Evolutionary conservation across 805 yeast species (phyloP).

Genomic region (Pichia kluyveri): DNA sequence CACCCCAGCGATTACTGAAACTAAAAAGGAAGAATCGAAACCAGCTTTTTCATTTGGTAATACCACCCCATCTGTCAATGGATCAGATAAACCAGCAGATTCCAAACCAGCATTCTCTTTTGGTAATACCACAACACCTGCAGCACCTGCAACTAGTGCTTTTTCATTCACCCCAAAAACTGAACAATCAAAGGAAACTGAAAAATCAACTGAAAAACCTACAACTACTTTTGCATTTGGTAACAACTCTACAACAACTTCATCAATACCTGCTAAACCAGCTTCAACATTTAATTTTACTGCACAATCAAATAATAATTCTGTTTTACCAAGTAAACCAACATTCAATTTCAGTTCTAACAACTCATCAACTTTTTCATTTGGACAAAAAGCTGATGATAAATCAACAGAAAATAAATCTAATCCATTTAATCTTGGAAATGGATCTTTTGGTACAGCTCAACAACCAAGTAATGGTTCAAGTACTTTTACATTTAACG

Average conservation of each 20-base stretch:
- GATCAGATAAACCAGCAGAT: too few species aligned
- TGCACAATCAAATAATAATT: background rate
- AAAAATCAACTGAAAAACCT: too few species aligned
- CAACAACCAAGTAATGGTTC: background rate
- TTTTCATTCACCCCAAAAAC: background rate
- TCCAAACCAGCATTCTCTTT: too few species aligned
- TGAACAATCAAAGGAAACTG: too few species aligned
- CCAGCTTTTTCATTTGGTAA: too few species aligned
- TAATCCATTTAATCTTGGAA: background rate
- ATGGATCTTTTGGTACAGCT: constrained; percentile 2
- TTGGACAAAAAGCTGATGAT: background rate
- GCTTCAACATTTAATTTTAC: constrained; percentile 1
- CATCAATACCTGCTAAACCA: background rate
- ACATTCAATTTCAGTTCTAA: background rate
- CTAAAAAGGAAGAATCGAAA: background rate
- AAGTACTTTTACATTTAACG: constrained; percentile 1
- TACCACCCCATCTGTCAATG: too few species aligned
- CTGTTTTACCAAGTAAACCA: background rate
- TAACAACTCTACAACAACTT: too few species aligned
- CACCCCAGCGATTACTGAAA: too few species aligned
- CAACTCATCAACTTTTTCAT: background rate
- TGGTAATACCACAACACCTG: too few species aligned
- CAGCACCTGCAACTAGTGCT: background rate
- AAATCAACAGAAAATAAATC: background rate
- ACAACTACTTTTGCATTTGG: too few species aligned